Evolutionary conservation across 2,329 filamentous ascomycete genomes (phyloP).

Genomic region (Epichloe sibirici): DNA sequence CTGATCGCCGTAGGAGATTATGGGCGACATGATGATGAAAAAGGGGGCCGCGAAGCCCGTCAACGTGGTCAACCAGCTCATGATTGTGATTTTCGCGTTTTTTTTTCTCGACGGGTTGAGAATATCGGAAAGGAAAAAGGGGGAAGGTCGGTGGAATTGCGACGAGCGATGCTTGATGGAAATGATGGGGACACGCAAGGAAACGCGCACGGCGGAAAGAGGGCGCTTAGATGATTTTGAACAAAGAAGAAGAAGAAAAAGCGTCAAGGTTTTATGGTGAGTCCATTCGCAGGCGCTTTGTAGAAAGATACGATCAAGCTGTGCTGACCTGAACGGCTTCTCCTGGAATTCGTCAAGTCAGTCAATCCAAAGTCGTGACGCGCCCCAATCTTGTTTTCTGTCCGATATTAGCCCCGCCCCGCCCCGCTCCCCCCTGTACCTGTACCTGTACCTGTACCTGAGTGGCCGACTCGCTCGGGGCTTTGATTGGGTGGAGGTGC

Average conservation of each 20-base stretch:
- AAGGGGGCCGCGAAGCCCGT: constrained; percentile 48
- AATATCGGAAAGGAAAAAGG: background rate
- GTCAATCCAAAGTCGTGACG: too few species aligned
- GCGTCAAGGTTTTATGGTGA: background rate
- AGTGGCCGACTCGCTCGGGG: too few species aligned
- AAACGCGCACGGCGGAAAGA: background rate
- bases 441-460: too few species aligned
- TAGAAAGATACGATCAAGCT: background rate
- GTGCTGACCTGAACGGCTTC: too few species aligned
- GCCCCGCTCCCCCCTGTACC: too few species aligned
- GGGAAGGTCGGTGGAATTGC: background rate
- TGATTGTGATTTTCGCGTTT: constrained; percentile 15
- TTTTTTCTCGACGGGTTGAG: background rate
- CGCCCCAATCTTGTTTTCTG: too few species aligned
- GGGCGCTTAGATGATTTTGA: too few species aligned
- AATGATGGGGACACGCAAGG: background rate
- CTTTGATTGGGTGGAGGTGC: too few species aligned
- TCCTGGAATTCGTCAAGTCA: too few species aligned
- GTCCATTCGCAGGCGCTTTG: background rate
- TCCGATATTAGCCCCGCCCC: too few species aligned
- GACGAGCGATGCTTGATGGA: background rate
- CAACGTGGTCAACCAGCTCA: constrained; percentile 32
- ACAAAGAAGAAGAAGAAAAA: background rate
- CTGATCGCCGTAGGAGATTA: constrained; percentile 55
- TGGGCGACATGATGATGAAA: constrained; percentile 51